phyloP scores from a whole-genome alignment of 176 grass and related monocot genomes.

The Carex pumila region DNA sequence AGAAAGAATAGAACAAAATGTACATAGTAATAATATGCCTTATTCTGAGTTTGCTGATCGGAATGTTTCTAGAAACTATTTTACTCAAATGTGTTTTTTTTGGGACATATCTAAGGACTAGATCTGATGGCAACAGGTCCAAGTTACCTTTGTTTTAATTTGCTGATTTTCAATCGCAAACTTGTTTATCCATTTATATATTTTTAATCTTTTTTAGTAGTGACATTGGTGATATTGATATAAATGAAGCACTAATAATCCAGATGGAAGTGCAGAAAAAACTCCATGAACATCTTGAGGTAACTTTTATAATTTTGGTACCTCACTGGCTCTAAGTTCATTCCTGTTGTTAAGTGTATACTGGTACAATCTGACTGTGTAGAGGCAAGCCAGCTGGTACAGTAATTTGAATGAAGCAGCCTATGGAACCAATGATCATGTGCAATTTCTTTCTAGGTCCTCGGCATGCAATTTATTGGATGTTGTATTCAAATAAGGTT shows the following conservation, averaged over 20 bases:
- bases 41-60: not conserved
- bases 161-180: not conserved
- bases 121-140: not conserved
- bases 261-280: constrained; percentile 45
- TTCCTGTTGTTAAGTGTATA: not conserved
- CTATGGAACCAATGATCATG: not conserved
- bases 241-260: constrained; percentile 41
- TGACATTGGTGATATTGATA: constrained; percentile 16
- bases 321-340: not conserved
- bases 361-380: not conserved
- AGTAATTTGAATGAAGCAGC: not conserved
- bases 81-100: not conserved
- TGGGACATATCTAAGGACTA: not conserved
- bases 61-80: not conserved
- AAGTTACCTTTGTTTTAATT: constrained; percentile 14
- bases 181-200: not conserved
- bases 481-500: not conserved
- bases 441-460: not conserved
- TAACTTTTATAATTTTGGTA: constrained; percentile 4
- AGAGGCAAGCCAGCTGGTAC: not conserved
- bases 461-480: not conserved
- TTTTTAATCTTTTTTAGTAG: not conserved
- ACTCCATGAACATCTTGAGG: constrained; percentile 44
- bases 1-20: not conserved
- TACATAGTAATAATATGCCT: not conserved